Percentiles rank a stretch among this genome's conserved stretches.
Evolutionary conservation across 2,329 filamentous ascomycete genomes (phyloP).

Genomic region (Fusarium vanettenii): DNA sequence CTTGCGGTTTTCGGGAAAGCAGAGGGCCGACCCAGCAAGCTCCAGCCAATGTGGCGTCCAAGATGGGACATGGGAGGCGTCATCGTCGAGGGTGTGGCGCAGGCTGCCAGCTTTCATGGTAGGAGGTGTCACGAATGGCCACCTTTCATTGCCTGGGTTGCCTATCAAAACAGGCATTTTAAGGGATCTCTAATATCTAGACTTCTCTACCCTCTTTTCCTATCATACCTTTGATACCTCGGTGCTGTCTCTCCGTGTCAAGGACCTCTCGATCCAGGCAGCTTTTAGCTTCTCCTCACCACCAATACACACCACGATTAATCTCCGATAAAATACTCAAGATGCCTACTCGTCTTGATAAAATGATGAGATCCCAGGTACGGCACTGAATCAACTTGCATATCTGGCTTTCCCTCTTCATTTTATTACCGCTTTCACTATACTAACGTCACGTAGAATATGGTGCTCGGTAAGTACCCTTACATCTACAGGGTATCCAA

Average conservation of each 20-base stretch:
- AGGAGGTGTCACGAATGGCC: constrained; percentile 27
- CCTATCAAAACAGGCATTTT: not conserved
- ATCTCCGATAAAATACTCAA: not conserved
- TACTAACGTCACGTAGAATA: constrained; percentile 61
- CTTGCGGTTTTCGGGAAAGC: constrained; percentile 27
- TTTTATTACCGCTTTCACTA: rapidly evolving
- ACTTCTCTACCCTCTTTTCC: not conserved
- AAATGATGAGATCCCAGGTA: constrained; percentile 43
- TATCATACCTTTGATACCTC: not conserved
- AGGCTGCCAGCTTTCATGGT: not conserved
- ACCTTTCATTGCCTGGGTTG: constrained; percentile 34
- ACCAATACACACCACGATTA: not conserved
- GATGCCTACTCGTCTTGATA: constrained; percentile 40
- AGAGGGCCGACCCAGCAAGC: constrained; percentile 39
- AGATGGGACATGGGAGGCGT: not conserved
- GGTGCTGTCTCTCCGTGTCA: not conserved
- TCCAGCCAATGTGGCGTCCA: constrained; percentile 4
- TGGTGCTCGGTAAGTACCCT: constrained; percentile 71
- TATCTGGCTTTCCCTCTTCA: not conserved
- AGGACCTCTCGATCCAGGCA: too few species aligned
- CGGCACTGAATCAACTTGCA: not conserved
- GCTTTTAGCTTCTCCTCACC: not conserved
- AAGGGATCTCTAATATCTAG: not conserved
- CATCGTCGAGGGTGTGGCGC: constrained; percentile 13
- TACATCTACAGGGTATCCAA: constrained; percentile 34